These are phyloP conservation scores for Whalleya microplaca DNA, from an alignment of 2,329 filamentous ascomycete genomes.

Conservation along the genomic window DNA sequence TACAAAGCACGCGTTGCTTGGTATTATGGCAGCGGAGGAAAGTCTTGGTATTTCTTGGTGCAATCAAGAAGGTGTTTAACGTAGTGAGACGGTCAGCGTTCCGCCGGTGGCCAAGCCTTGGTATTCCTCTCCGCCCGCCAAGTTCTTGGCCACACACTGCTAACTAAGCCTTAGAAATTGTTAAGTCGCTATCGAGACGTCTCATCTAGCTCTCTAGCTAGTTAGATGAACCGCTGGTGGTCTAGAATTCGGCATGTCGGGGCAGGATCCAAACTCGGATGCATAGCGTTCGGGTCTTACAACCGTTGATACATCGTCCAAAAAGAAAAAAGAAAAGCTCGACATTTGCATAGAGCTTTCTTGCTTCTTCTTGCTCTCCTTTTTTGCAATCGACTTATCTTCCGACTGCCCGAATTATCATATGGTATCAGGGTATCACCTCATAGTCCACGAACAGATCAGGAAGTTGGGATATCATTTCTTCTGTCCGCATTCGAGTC, in stretches of 20 bases:
- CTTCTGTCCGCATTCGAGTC: too few species aligned
- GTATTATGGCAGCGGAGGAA: constrained; percentile 28
- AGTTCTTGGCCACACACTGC: constrained; percentile 31
- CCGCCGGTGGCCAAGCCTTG: constrained; percentile 38
- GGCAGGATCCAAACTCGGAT: neutral
- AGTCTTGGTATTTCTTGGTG: constrained; percentile 32
- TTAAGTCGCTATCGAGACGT: neutral
- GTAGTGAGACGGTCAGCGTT: constrained; percentile 20
- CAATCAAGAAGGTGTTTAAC: constrained; percentile 17
- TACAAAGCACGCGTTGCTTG: constrained; percentile 1
- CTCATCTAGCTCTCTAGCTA: neutral
- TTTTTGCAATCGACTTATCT: neutral
- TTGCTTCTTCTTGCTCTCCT: neutral
- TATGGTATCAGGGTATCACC: neutral
- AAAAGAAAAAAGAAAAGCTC: too few species aligned
- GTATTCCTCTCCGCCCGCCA: constrained; percentile 40
- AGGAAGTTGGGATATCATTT: too few species aligned
- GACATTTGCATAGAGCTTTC: neutral
- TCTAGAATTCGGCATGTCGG: neutral
- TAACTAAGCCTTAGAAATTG: neutral
- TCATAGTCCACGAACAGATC: too few species aligned
- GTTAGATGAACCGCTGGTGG: neutral
- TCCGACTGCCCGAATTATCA: neutral
- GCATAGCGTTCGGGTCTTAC: neutral
- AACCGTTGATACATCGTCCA: neutral